Percentiles rank a stretch among this genome's conserved stretches.
Evolutionary conservation across 495 filamentous ascomycete species (phyloP).

Genomic region (Parathielavia appendiculata): DNA sequence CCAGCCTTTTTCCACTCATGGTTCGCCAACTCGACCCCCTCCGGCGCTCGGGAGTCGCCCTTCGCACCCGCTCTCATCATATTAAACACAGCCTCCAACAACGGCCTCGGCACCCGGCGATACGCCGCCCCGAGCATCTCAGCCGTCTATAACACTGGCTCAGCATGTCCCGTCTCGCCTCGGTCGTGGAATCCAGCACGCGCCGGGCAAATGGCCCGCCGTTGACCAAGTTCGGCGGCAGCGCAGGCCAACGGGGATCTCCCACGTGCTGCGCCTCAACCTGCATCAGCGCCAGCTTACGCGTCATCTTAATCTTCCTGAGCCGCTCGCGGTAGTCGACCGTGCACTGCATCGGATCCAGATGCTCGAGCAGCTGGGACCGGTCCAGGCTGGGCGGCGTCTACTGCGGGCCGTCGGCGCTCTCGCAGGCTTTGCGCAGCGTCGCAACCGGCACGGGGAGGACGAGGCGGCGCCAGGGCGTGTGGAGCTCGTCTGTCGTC

Average conservation of each 20-base stretch:
- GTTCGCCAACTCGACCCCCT: not conserved
- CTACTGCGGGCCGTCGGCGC: constrained; percentile 18
- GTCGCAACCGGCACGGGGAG: constrained; percentile 23
- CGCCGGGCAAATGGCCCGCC: constrained; percentile 22
- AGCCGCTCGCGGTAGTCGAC: constrained; percentile 11
- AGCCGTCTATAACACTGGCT: constrained; percentile 4
- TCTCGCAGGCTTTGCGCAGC: constrained; percentile 3
- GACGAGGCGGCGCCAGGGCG: constrained; percentile 28
- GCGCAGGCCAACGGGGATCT: constrained; percentile 1
- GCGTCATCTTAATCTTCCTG: not conserved
- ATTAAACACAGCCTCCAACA: constrained; percentile 8
- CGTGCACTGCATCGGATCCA: constrained; percentile 24
- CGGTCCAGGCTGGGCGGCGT: constrained; percentile 4
- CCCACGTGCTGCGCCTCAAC: not conserved
- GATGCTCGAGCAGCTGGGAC: constrained; percentile 8
- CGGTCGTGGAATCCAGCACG: constrained; percentile 5
- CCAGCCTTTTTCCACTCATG: constrained; percentile 14
- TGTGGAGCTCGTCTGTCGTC: constrained; percentile 25
- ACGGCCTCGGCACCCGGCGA: constrained; percentile 4
- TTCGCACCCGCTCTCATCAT: not conserved
- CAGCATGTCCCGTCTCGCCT: constrained; percentile 17
- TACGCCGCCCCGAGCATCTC: constrained; percentile 10
- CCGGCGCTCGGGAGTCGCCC: constrained; percentile 2
- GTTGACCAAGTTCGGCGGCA: constrained; percentile 19
- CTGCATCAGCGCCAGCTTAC: constrained; percentile 3